These are phyloP conservation scores for Penicillium atrosanguineum DNA, from an alignment of 495 filamentous ascomycete genomes.

Conservation along the genomic window DNA sequence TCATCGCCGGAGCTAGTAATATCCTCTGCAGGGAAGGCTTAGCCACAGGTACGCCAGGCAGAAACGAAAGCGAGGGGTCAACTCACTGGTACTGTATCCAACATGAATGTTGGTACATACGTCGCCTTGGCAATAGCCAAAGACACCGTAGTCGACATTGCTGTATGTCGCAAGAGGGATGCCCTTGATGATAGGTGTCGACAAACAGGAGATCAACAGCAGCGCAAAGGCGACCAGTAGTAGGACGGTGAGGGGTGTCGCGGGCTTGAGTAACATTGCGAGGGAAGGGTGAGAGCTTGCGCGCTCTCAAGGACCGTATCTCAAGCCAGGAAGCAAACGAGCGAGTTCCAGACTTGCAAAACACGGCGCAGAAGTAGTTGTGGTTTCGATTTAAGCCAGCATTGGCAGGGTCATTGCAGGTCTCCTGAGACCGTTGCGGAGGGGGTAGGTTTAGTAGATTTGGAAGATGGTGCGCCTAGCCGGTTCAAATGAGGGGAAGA, in stretches of 20 bases:
- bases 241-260: conserved; percentile 85
- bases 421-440: conserved; percentile 8
- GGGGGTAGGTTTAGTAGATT: not conserved
- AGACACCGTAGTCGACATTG: conserved; percentile 84
- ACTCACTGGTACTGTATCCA: conserved; percentile 84
- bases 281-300: conserved; percentile 16
- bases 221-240: conserved; percentile 83
- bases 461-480: not conserved
- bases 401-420: conserved; percentile 16
- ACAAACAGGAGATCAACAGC: conserved; percentile 81
- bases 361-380: not conserved
- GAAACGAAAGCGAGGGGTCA: conserved; percentile 12
- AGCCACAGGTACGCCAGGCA: conserved; percentile 11
- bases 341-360: conserved; percentile 8
- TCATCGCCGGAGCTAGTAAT: conserved; percentile 44
- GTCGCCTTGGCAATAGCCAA: conserved; percentile 73
- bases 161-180: conserved; percentile 79
- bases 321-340: conserved; percentile 10
- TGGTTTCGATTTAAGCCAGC: conserved; percentile 11
- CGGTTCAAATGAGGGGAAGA: not conserved
- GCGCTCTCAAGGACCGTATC: conserved; percentile 9
- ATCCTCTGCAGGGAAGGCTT: conserved; percentile 30
- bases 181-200: conserved; percentile 83
- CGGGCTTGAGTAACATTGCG: conserved; percentile 73
- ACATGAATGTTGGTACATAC: conserved; percentile 71